Conservation (phyloP, 768 basidiomycete species). For the Galerina sulciceps region DNA sequence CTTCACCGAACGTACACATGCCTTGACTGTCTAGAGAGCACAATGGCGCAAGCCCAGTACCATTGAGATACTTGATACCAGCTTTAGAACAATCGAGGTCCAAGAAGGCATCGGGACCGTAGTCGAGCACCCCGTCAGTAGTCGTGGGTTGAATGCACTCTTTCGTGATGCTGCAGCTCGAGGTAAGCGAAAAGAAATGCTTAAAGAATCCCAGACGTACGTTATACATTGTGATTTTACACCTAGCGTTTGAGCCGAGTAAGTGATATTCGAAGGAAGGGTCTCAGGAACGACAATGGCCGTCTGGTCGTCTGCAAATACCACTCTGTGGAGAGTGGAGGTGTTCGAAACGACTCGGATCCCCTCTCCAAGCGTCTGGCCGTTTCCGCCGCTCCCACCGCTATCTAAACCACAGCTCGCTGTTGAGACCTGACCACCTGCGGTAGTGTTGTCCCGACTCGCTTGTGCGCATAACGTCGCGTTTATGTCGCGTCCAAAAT, state of each 20-base stretch:
- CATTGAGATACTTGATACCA: conserved; percentile 6
- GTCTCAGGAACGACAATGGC: conserved; percentile 3
- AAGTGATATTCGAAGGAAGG: not conserved
- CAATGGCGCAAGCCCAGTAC: not conserved
- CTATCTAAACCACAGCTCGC: not conserved
- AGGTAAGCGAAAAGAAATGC: too few relatives aligned
- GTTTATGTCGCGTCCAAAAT: conserved; percentile 5
- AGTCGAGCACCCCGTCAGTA: not conserved
- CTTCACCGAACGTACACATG: not conserved
- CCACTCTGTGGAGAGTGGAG: conserved; percentile 4
- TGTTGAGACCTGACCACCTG: not conserved
- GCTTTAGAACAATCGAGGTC: conserved; percentile 1
- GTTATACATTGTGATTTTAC: conserved; percentile 4
- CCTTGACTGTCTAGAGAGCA: conserved; percentile 3
- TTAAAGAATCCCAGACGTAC: not conserved
- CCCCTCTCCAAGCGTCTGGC: not conserved
- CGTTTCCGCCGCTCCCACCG: not conserved
- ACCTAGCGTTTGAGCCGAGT: not conserved
- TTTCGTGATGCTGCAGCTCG: not conserved
- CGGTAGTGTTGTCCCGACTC: not conserved
- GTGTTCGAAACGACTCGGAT: not conserved
- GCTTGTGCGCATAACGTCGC: not conserved
- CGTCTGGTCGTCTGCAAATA: conserved; percentile 6
- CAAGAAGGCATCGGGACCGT: not conserved
- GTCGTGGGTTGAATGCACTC: not conserved